Evolutionary conservation across 228 moss, liverwort and hornwort species (phyloP).

Genomic region (Sphagnum fallax): DNA sequence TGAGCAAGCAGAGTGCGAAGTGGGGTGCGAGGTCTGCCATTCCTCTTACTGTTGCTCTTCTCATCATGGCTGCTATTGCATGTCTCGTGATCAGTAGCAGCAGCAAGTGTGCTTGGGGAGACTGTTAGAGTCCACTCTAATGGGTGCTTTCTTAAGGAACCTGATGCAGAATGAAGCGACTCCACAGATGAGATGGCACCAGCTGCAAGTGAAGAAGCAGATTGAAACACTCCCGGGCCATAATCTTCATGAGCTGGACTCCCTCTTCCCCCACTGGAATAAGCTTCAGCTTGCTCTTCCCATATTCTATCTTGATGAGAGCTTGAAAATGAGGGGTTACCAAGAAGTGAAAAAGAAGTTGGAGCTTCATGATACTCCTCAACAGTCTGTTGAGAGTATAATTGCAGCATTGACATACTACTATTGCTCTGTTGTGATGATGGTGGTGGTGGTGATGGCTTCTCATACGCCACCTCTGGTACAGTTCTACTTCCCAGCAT

Average conservation of each 20-base stretch:
- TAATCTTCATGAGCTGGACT: constrained; percentile 44
- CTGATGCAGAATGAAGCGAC: constrained; percentile 13
- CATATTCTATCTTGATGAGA: constrained; percentile 54
- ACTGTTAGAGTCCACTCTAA: constrained; percentile 7
- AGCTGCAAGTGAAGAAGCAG: constrained; percentile 21
- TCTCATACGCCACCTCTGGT: too few species aligned
- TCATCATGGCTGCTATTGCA: constrained; percentile 16
- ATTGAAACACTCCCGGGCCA: constrained; percentile 12
- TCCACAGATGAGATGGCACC: constrained; percentile 24
- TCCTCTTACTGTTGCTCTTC: constrained; percentile 25
- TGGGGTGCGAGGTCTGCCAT: constrained; percentile 26
- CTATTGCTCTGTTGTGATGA: constrained; percentile 11
- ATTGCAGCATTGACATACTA: constrained; percentile 26
- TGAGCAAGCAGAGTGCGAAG: constrained; percentile 25
- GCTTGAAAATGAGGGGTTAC: constrained; percentile 48
- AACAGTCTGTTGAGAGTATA: constrained; percentile 15
- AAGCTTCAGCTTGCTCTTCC: constrained; percentile 59
- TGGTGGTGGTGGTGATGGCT: too few species aligned
- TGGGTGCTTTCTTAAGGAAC: constrained; percentile 12
- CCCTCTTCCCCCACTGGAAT: constrained; percentile 52
- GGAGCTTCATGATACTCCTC: constrained; percentile 28
- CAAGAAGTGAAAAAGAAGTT: constrained; percentile 41
- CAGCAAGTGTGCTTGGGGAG: constrained; percentile 2
- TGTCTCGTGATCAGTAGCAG: constrained; percentile 14
- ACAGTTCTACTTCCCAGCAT: not conserved